Evolutionary conservation across 139 green algal genomes (phyloP), one percentile per base, ranked within the genome.

Genomic region (Chlorella sp.): DNA sequence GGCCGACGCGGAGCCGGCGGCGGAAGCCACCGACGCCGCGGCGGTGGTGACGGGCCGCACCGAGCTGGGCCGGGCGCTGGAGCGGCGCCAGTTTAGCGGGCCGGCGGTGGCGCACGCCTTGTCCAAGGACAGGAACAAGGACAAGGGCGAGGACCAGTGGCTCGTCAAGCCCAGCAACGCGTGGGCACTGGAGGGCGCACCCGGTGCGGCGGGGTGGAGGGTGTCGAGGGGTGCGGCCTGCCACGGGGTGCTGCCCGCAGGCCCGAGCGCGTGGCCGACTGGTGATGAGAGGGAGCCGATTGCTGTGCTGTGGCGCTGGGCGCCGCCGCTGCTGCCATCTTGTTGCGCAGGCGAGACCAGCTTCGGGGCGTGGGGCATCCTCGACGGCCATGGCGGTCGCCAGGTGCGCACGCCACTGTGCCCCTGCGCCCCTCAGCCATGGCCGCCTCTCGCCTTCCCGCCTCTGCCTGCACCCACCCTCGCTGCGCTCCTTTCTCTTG

Each of bases 341-440:
- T 35, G 2, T 61, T 72, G 31, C 15, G 79, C 64, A 76, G 63
- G 38, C 33, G 14, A 38, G 33, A 40, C 50, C 12, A 55, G 41
- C 53, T 81, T 87, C 14, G 50, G 69, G 4, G 81, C 74, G 1
- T 91, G 79, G 72, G 88, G 83, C 38, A 59, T 93, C 5, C 92
- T 93, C 76, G 88, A 93, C 72, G 88, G 88, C 21, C 88, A 93
- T 43, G 88, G 88, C 63, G 88, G 88, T 48, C 87, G 87, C 67
- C 65, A 82, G 14, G 74, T 67, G 46, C n/a, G n/a, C n/a, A n/a
- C n/a, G 74, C 81, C 27, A n/a, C n/a, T n/a, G n/a, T n/a, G n/a
- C n/a, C n/a, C n/a, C n/a, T n/a, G n/a, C n/a, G n/a, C n/a, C n/a
- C n/a, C n/a, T n/a, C n/a, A n/a, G n/a, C n/a, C n/a, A n/a, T n/a